Evolutionary conservation across 208 protist genomes (phyloP).

Genomic region (Strigomonas culicis): DNA sequence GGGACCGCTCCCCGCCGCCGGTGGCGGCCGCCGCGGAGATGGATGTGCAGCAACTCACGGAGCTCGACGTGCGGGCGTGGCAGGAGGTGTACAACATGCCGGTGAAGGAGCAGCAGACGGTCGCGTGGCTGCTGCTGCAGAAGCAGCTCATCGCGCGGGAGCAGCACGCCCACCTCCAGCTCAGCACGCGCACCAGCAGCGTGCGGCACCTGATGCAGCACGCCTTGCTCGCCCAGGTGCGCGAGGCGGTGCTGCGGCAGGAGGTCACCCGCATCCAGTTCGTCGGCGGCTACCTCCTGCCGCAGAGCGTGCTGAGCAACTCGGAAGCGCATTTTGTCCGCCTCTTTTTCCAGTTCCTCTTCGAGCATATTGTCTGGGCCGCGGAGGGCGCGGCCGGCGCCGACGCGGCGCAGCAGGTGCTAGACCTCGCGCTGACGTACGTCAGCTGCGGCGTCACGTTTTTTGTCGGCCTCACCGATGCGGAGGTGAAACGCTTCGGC

Average conservation of each 20-base stretch:
- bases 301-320: too few relatives aligned
- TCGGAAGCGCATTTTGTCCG: conserved; percentile 62
- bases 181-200: conserved; percentile 23
- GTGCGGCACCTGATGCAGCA: conserved; percentile 59
- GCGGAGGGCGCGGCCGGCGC: neutral
- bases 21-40: neutral
- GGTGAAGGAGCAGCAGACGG: neutral
- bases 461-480: conserved; percentile 70
- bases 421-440: conserved; percentile 48
- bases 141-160: conserved; percentile 3
- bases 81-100: conserved; percentile 7
- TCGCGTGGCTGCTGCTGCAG: neutral
- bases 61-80: conserved; percentile 10
- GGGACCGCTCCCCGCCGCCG: neutral
- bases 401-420: conserved; percentile 8
- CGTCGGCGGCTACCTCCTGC: too few relatives aligned
- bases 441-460: conserved; percentile 47
- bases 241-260: too few relatives aligned
- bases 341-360: conserved; percentile 49
- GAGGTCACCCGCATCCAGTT: too few relatives aligned
- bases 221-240: too few relatives aligned
- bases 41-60: neutral
- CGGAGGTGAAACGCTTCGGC: conserved; percentile 68
- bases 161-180: neutral
- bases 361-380: conserved; percentile 13